Evolutionary conservation across 225 moss, liverwort and hornwort species (phyloP).

Genomic region (Asterella californica): DNA sequence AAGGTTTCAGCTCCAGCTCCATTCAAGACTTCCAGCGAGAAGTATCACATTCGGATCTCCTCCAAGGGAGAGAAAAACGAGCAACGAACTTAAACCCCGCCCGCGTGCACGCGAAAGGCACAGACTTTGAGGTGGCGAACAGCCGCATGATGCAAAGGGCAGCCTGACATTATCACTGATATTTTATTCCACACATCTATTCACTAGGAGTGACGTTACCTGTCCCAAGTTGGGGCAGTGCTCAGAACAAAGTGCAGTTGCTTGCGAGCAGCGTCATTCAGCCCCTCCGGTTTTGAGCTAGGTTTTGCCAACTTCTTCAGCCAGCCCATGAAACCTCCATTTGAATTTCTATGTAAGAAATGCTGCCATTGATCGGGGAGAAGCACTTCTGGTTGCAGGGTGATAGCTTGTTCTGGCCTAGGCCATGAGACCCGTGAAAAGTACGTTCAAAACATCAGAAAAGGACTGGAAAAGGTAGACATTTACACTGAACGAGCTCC

Average conservation of each 20-base stretch:
- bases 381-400: constrained; percentile 66
- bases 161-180: too few species aligned
- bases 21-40: too few species aligned
- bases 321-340: constrained; percentile 52
- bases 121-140: too few species aligned
- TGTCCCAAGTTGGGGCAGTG: constrained; percentile 85
- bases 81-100: not conserved
- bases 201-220: constrained; percentile 26
- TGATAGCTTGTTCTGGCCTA: constrained; percentile 73
- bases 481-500: not conserved
- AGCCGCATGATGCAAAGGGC: too few species aligned
- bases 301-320: constrained; percentile 41
- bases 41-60: too few species aligned
- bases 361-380: constrained; percentile 66
- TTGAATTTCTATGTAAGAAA: constrained; percentile 53
- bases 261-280: constrained; percentile 48
- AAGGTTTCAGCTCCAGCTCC: too few species aligned
- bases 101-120: too few species aligned
- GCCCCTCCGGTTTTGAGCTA: constrained; percentile 41
- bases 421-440: not conserved
- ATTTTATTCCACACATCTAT: too few species aligned
- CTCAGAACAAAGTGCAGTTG: constrained; percentile 62
- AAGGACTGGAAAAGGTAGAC: not conserved
- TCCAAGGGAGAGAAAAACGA: too few species aligned
- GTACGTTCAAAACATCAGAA: not conserved